These are phyloP conservation scores for Apophysomyces trapeziformis DNA, from an alignment of 371 early-diverging fungal genomes.

Conservation along the genomic window DNA sequence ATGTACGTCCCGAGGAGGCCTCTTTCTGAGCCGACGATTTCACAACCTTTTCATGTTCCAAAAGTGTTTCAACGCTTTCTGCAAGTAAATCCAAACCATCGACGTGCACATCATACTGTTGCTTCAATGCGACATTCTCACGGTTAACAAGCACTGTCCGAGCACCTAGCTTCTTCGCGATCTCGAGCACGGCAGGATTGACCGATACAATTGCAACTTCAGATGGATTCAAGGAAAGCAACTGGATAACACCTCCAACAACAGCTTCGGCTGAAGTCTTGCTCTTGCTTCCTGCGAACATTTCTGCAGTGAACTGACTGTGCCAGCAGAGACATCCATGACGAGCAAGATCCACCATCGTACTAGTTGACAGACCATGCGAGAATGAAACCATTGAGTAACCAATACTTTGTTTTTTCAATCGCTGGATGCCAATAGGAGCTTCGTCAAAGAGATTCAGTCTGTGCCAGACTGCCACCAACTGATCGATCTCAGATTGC, in stretches of 20 bases:
- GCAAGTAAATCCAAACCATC: slow-evolving; percentile 47
- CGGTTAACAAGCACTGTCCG: slow-evolving; percentile 41
- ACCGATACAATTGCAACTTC: slow-evolving; percentile 46
- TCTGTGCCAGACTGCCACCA: slow-evolving; percentile 33
- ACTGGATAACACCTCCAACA: slow-evolving; percentile 27
- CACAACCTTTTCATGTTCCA: slow-evolving; percentile 31
- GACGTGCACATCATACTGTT: slow-evolving; percentile 33
- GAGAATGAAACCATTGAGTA: slow-evolving; percentile 43
- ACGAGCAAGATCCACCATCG: slow-evolving; percentile 46
- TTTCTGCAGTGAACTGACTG: slow-evolving; percentile 45
- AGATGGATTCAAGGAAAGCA: slow-evolving; percentile 33
- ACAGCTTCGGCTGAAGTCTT: slow-evolving; percentile 21
- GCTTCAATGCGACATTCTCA: slow-evolving; percentile 5
- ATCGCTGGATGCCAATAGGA: slow-evolving; percentile 35
- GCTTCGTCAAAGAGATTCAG: slow-evolving; percentile 40
- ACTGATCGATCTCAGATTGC: slow-evolving; percentile 27
- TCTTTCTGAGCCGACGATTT: slow-evolving; percentile 5
- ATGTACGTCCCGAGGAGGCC: slow-evolving; percentile 23
- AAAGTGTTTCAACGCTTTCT: slow-evolving; percentile 45
- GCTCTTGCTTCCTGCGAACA: slow-evolving; percentile 32
- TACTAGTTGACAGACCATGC: slow-evolving; percentile 36
- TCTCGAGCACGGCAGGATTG: slow-evolving; percentile 34
- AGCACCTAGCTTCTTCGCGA: slow-evolving; percentile 36
- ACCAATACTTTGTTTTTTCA: slow-evolving; percentile 32
- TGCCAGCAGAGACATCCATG: slow-evolving; percentile 50